Conservation (phyloP, 257 asterid genomes). For the Verbascum thapsus region DNA sequence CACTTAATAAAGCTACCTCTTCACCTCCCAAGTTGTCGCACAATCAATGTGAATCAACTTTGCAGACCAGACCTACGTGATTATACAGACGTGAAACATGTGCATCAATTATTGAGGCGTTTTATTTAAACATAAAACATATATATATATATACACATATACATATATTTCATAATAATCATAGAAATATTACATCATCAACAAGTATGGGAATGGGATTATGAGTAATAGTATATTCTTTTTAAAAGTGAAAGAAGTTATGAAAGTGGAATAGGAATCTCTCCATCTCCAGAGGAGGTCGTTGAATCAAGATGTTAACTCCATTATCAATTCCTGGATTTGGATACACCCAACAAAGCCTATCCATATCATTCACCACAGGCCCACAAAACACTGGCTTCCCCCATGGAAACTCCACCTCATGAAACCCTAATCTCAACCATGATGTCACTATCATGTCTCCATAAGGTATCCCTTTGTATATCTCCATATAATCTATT, state of each 20-base stretch:
- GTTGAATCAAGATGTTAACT: constrained; percentile 46
- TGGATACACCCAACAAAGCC: constrained; percentile 45
- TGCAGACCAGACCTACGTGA: too few species aligned
- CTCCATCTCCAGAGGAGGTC: constrained; percentile 49
- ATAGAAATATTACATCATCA: too few species aligned
- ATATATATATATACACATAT: too few species aligned
- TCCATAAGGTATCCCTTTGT: constrained; percentile 75
- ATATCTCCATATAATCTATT: constrained; percentile 67
- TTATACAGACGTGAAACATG: too few species aligned
- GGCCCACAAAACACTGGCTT: constrained; percentile 65
- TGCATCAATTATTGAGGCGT: too few species aligned
- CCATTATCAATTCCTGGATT: constrained; percentile 49
- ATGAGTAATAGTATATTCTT: too few species aligned
- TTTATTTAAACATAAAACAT: too few species aligned
- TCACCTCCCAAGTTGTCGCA: too few species aligned
- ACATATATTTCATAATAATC: too few species aligned
- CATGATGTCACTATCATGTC: constrained; percentile 76
- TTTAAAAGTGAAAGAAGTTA: constrained; percentile 9
- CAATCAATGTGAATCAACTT: too few species aligned
- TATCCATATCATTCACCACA: constrained; percentile 49
- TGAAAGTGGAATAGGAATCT: constrained; percentile 38
- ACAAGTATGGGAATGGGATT: too few species aligned
- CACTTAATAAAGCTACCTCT: too few species aligned
- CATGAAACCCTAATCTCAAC: constrained; percentile 66
- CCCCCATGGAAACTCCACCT: constrained; percentile 76